Evolutionary conservation across 208 protist species (phyloP).

Genomic region (Borovskyia barvae): DNA sequence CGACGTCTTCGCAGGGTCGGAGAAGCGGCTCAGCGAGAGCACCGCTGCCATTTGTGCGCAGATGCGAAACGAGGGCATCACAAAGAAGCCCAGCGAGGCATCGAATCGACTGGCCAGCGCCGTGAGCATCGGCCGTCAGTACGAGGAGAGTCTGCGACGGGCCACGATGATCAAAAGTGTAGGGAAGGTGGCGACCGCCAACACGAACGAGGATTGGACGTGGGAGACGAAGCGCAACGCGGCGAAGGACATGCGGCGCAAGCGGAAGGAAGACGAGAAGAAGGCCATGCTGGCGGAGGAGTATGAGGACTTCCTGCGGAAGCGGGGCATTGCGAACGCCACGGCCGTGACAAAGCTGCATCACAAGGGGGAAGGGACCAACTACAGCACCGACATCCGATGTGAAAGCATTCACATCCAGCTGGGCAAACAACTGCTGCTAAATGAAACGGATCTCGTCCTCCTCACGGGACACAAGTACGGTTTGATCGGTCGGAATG

Average conservation of each 20-base stretch:
- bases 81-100: conserved; percentile 70
- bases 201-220: conserved; percentile 89
- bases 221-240: conserved; percentile 88
- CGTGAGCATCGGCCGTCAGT: conserved; percentile 85
- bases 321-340: conserved; percentile 76
- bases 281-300: conserved; percentile 85
- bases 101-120: conserved; percentile 67
- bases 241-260: conserved; percentile 86
- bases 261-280: conserved; percentile 90
- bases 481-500: conserved; percentile 96
- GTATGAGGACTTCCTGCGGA: conserved; percentile 88
- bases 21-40: conserved; percentile 33
- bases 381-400: conserved; percentile 84
- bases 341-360: conserved; percentile 84
- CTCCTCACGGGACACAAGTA: conserved; percentile 93
- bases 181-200: conserved; percentile 73
- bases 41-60: conserved; percentile 43
- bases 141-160: conserved; percentile 84
- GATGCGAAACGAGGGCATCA: conserved; percentile 62
- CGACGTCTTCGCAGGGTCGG: conserved; percentile 41
- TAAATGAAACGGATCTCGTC: conserved; percentile 76
- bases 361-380: conserved; percentile 72
- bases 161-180: conserved; percentile 83
- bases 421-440: conserved; percentile 87
- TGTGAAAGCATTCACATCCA: conserved; percentile 87